phyloP scores from a whole-genome alignment of 805 yeast species.

The Naumovozyma baii region DNA sequence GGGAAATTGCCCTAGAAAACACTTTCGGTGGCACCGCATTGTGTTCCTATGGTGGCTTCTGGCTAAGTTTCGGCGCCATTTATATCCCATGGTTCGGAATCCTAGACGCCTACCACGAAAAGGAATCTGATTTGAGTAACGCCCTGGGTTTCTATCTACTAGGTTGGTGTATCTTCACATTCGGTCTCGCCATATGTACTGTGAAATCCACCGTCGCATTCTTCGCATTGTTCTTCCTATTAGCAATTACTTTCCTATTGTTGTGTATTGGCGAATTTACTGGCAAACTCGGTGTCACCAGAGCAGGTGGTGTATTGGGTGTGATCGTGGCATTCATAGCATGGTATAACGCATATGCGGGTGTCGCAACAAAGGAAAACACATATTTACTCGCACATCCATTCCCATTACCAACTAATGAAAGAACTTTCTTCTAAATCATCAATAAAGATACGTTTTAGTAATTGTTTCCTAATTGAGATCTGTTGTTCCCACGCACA shows the following conservation, averaged over 20 bases:
- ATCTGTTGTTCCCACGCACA: no score
- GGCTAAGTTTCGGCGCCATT: slow-evolving; percentile 57
- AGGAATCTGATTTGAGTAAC: slow-evolving; percentile 30
- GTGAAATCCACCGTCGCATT: slow-evolving; percentile 57
- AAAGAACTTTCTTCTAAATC: slow-evolving; percentile 2
- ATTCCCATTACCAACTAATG: slow-evolving; percentile 28
- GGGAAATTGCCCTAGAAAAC: slow-evolving; percentile 55
- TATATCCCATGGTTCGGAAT: slow-evolving; percentile 52
- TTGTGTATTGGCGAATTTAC: slow-evolving; percentile 44
- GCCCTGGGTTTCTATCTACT: slow-evolving; percentile 52
- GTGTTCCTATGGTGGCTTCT: slow-evolving; percentile 57
- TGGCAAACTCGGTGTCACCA: slow-evolving; percentile 31
- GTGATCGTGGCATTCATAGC: slow-evolving; percentile 50
- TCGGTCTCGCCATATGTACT: slow-evolving; percentile 44
- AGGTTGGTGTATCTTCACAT: slow-evolving; percentile 58
- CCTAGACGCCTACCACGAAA: slow-evolving; percentile 39
- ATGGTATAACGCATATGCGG: slow-evolving; percentile 64
- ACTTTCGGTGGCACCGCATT: slow-evolving; percentile 61
- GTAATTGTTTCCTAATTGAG: no score
- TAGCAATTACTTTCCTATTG: slow-evolving; percentile 46
- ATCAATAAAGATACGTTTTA: no score
- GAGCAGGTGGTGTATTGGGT: slow-evolving; percentile 59
- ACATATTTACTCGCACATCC: slow-evolving; percentile 33
- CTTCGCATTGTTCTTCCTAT: slow-evolving; percentile 44
- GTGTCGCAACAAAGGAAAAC: slow-evolving; percentile 55